Conservation (phyloP, 1,284 basidiomycete species). For the Somion occarium region DNA sequence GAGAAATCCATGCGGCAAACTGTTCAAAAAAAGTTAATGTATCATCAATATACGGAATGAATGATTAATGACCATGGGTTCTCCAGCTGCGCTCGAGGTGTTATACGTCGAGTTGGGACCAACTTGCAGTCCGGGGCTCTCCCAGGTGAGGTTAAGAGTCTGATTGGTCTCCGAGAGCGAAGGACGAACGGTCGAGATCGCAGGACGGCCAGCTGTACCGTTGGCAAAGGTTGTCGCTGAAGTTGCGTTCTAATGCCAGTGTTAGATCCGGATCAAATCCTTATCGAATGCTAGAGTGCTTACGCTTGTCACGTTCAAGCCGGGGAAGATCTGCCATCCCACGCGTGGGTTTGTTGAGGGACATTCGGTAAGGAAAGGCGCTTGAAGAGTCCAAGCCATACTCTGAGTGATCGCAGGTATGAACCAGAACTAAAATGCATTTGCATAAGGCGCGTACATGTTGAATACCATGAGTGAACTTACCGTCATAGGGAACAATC, state of each 20-base stretch:
- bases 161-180: constrained; percentile 42
- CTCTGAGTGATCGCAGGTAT: constrained; percentile 52
- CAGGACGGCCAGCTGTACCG: constrained; percentile 27
- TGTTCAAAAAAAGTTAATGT: constrained; percentile 8
- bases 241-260: too few relatives aligned
- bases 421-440: constrained; percentile 31
- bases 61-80: constrained; percentile 33
- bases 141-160: constrained; percentile 50
- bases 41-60: constrained; percentile 3
- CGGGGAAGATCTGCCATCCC: constrained; percentile 52
- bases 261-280: too few relatives aligned
- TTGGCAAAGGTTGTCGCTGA: constrained; percentile 23
- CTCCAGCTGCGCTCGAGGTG: constrained; percentile 43
- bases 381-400: constrained; percentile 60
- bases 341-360: constrained; percentile 55
- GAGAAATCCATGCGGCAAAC: constrained; percentile 51
- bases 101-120: constrained; percentile 49
- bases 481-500: constrained; percentile 59
- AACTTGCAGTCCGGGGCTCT: constrained; percentile 46
- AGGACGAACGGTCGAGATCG: constrained; percentile 47
- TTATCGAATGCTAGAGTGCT: too few relatives aligned
- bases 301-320: constrained; percentile 35
- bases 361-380: constrained; percentile 54
- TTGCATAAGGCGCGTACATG: background rate
- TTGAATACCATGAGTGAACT: constrained; percentile 9